phyloP scores from a whole-genome alignment of 345 rosid species.

The Hypericum perforatum region DNA sequence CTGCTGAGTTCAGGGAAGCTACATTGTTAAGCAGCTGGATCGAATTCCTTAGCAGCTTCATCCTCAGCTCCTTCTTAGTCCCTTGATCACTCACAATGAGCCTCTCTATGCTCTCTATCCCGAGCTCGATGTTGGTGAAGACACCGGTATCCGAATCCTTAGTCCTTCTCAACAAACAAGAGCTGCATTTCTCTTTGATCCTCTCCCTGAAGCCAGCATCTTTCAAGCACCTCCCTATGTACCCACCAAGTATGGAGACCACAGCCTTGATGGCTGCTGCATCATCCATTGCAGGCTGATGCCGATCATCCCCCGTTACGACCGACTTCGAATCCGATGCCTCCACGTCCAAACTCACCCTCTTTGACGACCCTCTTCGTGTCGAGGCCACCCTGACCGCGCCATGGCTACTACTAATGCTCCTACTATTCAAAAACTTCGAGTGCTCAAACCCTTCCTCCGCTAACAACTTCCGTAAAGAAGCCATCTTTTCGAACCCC shows the following conservation, averaged over 20 bases:
- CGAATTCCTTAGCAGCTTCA: slow-evolving; percentile 24
- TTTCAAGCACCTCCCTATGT: slow-evolving; percentile 31
- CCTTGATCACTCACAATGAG: slow-evolving; percentile 19
- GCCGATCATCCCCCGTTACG: slow-evolving; percentile 13
- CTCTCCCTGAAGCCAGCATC: slow-evolving; percentile 32
- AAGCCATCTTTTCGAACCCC: slow-evolving; percentile 15
- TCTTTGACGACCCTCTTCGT: slow-evolving; percentile 22
- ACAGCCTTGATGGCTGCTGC: slow-evolving; percentile 38
- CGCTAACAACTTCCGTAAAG: slow-evolving; percentile 35
- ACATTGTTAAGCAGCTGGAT: slow-evolving; percentile 31
- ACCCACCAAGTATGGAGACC: slow-evolving; percentile 45
- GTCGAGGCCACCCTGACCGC: slow-evolving; percentile 7
- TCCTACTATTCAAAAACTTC: slow-evolving; percentile 8
- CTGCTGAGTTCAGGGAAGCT: slow-evolving; percentile 34
- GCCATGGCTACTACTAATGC: slow-evolving; percentile 31
- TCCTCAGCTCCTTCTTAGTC: slow-evolving; percentile 15
- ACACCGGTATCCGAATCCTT: slow-evolving; percentile 18
- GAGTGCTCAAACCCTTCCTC: slow-evolving; percentile 31
- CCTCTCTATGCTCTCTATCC: slow-evolving; percentile 32
- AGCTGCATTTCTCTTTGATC: slow-evolving; percentile 29
- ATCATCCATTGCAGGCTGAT: slow-evolving; percentile 34
- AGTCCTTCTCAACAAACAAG: slow-evolving; percentile 24
- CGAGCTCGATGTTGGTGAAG: slow-evolving; percentile 29
- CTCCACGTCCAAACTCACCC: slow-evolving; percentile 16
- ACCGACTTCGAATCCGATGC: slow-evolving; percentile 11